Evolutionary conservation across 139 green algal genomes (phyloP).

Genomic region (Microglena sp.): DNA sequence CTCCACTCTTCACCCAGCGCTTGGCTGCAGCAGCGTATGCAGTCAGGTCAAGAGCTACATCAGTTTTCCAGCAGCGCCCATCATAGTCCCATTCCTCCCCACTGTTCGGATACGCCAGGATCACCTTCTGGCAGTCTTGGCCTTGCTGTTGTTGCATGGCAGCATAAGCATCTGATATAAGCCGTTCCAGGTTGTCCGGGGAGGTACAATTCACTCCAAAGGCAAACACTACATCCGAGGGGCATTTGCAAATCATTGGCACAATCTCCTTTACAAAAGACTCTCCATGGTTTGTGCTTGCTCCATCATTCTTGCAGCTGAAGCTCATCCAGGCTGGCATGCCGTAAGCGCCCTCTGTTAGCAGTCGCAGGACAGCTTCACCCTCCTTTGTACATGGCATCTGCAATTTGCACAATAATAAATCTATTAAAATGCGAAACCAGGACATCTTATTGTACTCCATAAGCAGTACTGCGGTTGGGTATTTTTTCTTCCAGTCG

Average conservation of each 20-base stretch:
- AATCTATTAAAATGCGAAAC: too few relatives aligned
- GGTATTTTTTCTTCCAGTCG: too few relatives aligned
- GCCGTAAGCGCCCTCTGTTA: constrained; percentile 9
- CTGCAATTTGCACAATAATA: too few relatives aligned
- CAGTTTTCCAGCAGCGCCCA: constrained; percentile 19
- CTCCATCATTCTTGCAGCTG: constrained; percentile 21
- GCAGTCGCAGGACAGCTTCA: constrained; percentile 6
- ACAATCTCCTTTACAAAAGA: constrained; percentile 12
- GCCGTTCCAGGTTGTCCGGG: too few relatives aligned
- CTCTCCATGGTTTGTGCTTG: constrained; percentile 18
- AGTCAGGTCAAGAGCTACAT: background rate
- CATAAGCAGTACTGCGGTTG: too few relatives aligned
- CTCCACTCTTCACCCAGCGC: constrained; percentile 12
- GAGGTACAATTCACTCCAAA: constrained; percentile 30
- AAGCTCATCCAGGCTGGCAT: constrained; percentile 27
- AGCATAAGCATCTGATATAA: too few relatives aligned
- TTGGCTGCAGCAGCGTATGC: constrained; percentile 11
- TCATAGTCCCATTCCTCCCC: constrained; percentile 22
- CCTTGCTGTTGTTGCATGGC: too few relatives aligned
- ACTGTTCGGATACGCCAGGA: constrained; percentile 31
- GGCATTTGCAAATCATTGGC: constrained; percentile 5
- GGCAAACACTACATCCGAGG: constrained; percentile 14
- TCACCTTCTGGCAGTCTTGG: background rate
- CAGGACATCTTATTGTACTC: too few relatives aligned
- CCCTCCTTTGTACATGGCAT: constrained; percentile 5